A percentile compares a stretch with the other conserved stretches of the same genome.
These are phyloP conservation scores for Huntiella bhutanensis DNA, from an alignment of 2,329 filamentous ascomycete genomes.

Conservation along the genomic window DNA sequence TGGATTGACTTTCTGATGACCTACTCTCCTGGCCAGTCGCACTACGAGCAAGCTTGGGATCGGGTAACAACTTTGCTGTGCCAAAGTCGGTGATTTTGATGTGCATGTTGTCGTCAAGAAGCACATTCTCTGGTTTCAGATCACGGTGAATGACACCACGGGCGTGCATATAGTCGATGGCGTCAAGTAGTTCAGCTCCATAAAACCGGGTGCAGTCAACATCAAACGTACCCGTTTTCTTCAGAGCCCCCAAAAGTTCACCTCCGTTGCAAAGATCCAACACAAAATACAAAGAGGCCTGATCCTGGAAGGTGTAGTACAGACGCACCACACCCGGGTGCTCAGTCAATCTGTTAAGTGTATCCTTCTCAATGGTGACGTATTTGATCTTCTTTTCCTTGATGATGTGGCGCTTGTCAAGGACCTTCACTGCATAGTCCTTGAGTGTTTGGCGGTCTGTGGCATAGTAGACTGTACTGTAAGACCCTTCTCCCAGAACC, in stretches of 20 bases:
- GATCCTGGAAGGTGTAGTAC: conserved; percentile 98
- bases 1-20: conserved; percentile 16
- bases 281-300: conserved; percentile 89
- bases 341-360: conserved; percentile 83
- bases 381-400: conserved; percentile 99
- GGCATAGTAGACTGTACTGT: conserved; percentile 85
- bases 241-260: conserved; percentile 78
- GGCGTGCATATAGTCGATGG: conserved; percentile 95
- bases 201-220: conserved; percentile 90
- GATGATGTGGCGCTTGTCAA: conserved; percentile 97
- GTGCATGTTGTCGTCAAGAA: conserved; percentile 89
- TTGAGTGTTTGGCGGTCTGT: conserved; percentile 87
- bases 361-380: conserved; percentile 98
- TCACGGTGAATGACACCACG: conserved; percentile 92
- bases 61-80: conserved; percentile 68
- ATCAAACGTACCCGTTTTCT: conserved; percentile 88
- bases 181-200: conserved; percentile 80
- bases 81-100: conserved; percentile 98
- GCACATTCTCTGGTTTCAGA: conserved; percentile 89
- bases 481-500: conserved; percentile 85
- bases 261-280: conserved; percentile 83
- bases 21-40: background rate
- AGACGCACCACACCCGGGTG: conserved; percentile 91
- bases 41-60: background rate
- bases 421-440: conserved; percentile 93